Base-by-base conservation (phyloP, 1,139 yeast species). In the Komagataea norvegica region DNA sequence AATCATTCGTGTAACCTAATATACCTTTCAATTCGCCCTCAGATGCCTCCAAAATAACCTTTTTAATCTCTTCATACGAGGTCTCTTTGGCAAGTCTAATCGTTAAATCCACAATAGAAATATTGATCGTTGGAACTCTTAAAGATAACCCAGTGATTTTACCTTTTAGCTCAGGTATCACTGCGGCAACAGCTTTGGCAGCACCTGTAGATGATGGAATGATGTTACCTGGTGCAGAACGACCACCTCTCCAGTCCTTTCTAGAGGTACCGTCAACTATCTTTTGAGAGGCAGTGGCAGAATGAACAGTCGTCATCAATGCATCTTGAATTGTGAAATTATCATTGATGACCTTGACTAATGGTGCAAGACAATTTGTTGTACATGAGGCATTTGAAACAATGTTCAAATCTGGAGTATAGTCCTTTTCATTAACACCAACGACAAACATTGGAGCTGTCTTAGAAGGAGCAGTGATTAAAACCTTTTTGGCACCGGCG, bases 221-320 rank as follows among this genome's bases (percentile, higher is more conserved):
- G 62, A 83, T 83, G 81, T 83, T 83, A 65, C 87, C 93, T 51
- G 89, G 80, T 62, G 93, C 93, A 59, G 91, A 82, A 77, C 93
- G 79, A 68, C 93, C 93, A 70, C 91, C 93, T 81, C 93, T 81
- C 93, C 93, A 83, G 74, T 83, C 93, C 75, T 83, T 83, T 77
- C 81, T 88, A 68, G 93, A 83, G 65, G 93, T 89, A 77, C 93
- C 93, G 66, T 83, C 93, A 54, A 83, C 93, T 48, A 91, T 81
- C 78, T 83, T 83, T 70, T 83, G 93, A 53, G 93, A 81, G 53
- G 93, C 93, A 56, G 93, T 83, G 68, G 83, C 77, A 61, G 91
- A 81, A 76, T 83, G 93, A 55, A 83, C 87, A 49, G 93, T 83
- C 71, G 93, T 83, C 93, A 83, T 83, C 65, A 83, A 75, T 70